Conservation (phyloP, 148 eudicot genomes). For the Polygonum aviculare region DNA sequence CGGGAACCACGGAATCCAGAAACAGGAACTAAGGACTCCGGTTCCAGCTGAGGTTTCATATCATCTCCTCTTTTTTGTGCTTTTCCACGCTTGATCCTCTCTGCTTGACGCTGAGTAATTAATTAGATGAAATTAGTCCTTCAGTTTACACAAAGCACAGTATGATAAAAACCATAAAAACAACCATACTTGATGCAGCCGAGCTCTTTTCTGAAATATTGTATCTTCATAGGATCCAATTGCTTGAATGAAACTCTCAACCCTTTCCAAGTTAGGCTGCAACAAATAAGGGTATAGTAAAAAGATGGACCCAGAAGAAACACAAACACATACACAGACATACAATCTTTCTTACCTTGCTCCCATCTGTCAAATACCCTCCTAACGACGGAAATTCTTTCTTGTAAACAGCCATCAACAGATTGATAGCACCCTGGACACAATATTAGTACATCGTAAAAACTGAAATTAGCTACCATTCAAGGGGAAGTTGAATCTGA, state of each 20-base stretch:
- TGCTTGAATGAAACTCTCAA: conserved; percentile 87
- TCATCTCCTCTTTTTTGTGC: conserved; percentile 80
- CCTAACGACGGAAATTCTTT: conserved; percentile 66
- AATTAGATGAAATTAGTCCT: neutral
- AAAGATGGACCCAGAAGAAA: neutral
- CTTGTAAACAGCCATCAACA: conserved; percentile 81
- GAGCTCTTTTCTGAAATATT: conserved; percentile 83
- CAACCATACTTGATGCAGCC: conserved; percentile 62
- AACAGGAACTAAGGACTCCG: conserved; percentile 79
- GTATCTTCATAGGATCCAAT: conserved; percentile 89
- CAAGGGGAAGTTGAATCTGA: neutral
- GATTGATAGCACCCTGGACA: conserved; percentile 83
- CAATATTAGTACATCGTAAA: neutral
- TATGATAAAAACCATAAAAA: neutral
- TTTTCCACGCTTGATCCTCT: conserved; percentile 74
- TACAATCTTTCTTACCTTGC: conserved; percentile 51
- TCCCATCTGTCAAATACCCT: conserved; percentile 78
- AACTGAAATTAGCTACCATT: neutral
- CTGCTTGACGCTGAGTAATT: conserved; percentile 62
- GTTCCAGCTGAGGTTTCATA: conserved; percentile 51
- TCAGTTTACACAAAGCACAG: no score
- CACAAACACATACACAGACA: neutral
- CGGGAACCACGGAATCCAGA: conserved; percentile 87
- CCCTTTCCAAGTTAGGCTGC: conserved; percentile 72
- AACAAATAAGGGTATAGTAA: conserved; percentile 9